A percentile compares a stretch with the other conserved stretches of the same genome.
These are phyloP conservation scores for Hemileccinum impolitum DNA, from an alignment of 768 basidiomycete genomes.

Conservation along the genomic window DNA sequence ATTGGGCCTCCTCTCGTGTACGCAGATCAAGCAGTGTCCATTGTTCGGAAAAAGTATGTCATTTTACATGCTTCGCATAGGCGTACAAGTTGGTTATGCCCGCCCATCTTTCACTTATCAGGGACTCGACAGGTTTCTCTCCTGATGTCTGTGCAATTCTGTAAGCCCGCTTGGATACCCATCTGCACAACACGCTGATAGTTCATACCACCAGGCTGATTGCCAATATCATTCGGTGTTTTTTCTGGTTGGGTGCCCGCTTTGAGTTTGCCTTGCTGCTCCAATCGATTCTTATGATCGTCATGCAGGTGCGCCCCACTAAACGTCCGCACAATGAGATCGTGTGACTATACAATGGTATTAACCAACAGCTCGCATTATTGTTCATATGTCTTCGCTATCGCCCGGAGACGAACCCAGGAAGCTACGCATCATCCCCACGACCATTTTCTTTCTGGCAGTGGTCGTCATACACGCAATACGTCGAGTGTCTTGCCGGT, in stretches of 20 bases:
- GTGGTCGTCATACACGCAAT: conserved; percentile 73
- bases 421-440: conserved; percentile 53
- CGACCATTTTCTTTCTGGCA: conserved; percentile 83
- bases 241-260: conserved; percentile 82
- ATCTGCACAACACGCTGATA: conserved; percentile 7
- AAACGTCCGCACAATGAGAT: conserved; percentile 5
- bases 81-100: conserved; percentile 2
- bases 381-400: conserved; percentile 81
- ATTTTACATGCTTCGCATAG: conserved; percentile 1
- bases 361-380: conserved; percentile 56
- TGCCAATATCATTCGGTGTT: conserved; percentile 85
- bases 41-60: conserved; percentile 67
- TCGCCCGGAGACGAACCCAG: conserved; percentile 57
- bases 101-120: conserved; percentile 27
- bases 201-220: conserved; percentile 47
- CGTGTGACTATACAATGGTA: conserved; percentile 20
- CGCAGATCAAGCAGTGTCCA: conserved; percentile 79
- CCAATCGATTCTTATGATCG: conserved; percentile 82
- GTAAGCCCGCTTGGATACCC: conserved; percentile 34
- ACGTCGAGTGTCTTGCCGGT: conserved; percentile 79
- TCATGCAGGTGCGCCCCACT: conserved; percentile 60
- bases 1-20: conserved; percentile 83
- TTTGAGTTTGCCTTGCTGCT: conserved; percentile 77
- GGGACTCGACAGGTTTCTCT: conserved; percentile 84
- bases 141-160: conserved; percentile 84